phyloP scores from a whole-genome alignment of 192 early-diverging fungal species.

The Backusella morwellensis region DNA sequence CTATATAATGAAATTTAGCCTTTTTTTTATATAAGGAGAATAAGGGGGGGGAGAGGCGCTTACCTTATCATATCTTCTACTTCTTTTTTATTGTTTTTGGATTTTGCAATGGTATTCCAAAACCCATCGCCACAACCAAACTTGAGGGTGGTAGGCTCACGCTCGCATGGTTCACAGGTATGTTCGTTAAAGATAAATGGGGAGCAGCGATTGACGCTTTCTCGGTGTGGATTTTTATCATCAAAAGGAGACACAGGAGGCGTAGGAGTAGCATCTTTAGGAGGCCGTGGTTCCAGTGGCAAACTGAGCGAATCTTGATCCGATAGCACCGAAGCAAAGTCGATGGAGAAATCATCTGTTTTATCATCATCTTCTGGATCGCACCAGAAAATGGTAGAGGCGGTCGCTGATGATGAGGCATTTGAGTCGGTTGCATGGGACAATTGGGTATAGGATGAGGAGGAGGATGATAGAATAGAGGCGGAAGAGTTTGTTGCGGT shows the following conservation, averaged over 20 bases:
- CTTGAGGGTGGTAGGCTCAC: not conserved
- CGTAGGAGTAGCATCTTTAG: not conserved
- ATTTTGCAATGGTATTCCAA: conserved; percentile 22
- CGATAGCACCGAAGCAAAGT: not conserved
- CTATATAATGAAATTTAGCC: no score
- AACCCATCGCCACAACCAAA: conserved; percentile 30
- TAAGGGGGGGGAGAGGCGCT: not conserved
- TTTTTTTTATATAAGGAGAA: not conserved
- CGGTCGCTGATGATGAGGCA: not conserved
- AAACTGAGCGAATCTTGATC: not conserved
- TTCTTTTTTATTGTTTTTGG: conserved; percentile 11
- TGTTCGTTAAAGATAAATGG: not conserved
- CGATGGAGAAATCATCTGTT: not conserved
- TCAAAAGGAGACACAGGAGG: not conserved
- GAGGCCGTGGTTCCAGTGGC: not conserved
- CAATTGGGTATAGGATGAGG: not conserved
- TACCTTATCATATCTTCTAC: conserved; percentile 20
- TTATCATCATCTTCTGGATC: not conserved
- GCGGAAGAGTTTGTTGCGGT: not conserved
- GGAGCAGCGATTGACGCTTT: not conserved
- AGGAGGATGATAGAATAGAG: not conserved
- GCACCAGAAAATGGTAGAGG: not conserved
- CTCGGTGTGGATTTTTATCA: not conserved
- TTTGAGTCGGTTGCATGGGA: not conserved
- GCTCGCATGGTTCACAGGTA: not conserved